phyloP scores from a whole-genome alignment of 2,329 filamentous ascomycete genomes.

The Colletotrichum cordylinicola region DNA sequence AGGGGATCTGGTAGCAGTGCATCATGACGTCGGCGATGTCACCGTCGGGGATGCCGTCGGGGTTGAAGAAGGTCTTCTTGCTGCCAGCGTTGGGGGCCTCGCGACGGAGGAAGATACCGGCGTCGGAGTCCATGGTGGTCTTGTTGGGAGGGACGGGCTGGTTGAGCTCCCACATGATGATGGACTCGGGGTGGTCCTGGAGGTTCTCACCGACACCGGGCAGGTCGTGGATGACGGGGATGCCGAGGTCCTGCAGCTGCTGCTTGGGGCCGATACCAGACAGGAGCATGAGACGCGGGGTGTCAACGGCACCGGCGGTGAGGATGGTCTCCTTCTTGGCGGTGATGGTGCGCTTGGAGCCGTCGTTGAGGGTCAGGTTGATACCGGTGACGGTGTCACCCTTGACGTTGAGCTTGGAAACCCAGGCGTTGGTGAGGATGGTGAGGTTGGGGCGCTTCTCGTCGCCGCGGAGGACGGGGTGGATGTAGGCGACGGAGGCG shows the following conservation, averaged over 20 bases:
- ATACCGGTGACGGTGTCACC: constrained; percentile 76
- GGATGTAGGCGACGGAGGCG: constrained; percentile 90
- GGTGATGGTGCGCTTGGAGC: constrained; percentile 61
- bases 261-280: constrained; percentile 62
- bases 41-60: constrained; percentile 64
- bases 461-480: constrained; percentile 84
- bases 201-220: constrained; percentile 67
- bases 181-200: constrained; percentile 62
- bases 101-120: constrained; percentile 85
- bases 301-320: constrained; percentile 82
- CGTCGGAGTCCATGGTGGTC: constrained; percentile 91
- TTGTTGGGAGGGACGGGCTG: constrained; percentile 74
- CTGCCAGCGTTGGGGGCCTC: constrained; percentile 73
- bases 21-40: constrained; percentile 89
- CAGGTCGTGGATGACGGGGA: constrained; percentile 61
- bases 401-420: constrained; percentile 78
- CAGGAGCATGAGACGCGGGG: constrained; percentile 69
- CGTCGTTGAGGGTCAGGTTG: constrained; percentile 65
- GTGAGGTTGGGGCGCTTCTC: constrained; percentile 86
- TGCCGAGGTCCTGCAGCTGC: constrained; percentile 58
- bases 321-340: constrained; percentile 71
- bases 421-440: constrained; percentile 86
- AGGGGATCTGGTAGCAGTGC: constrained; percentile 96
- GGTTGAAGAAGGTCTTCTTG: constrained; percentile 52
- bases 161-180: constrained; percentile 79